Evolutionary conservation across 805 yeast genomes (phyloP).

Genomic region (Cyberlindnera nakhonratchasimensis): DNA sequence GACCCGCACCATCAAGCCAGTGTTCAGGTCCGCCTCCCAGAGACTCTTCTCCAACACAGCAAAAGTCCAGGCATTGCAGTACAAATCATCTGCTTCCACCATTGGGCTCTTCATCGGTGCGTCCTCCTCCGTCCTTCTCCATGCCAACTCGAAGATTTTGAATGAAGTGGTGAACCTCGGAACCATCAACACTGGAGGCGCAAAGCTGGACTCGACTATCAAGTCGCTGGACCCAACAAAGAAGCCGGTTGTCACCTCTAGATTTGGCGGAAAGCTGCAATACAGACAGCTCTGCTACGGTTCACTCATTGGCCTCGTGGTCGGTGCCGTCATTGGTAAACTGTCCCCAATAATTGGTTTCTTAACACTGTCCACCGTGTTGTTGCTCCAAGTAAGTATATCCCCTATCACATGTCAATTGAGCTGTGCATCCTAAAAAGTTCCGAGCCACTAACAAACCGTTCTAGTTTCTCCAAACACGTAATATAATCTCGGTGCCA

Average conservation of each 20-base stretch:
- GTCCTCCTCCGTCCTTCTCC: slow-evolving; percentile 16
- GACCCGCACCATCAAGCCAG: slow-evolving; percentile 15
- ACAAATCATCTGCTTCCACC: slow-evolving; percentile 6
- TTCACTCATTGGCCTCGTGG: slow-evolving; percentile 51
- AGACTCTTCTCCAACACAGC: slow-evolving; percentile 9
- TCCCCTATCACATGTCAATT: not conserved
- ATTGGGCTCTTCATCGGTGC: slow-evolving; percentile 28
- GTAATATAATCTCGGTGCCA: slow-evolving; percentile 47
- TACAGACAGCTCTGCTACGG: slow-evolving; percentile 61
- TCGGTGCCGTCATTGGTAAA: slow-evolving; percentile 58
- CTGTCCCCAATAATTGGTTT: slow-evolving; percentile 51
- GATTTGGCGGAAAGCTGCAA: slow-evolving; percentile 44
- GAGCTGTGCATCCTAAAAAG: not conserved
- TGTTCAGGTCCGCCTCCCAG: slow-evolving; percentile 9
- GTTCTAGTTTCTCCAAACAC: slow-evolving; percentile 52
- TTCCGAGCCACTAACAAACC: slow-evolving; percentile 4
- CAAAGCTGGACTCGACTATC: slow-evolving; percentile 10
- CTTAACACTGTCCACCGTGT: slow-evolving; percentile 42
- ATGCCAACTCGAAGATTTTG: slow-evolving; percentile 24
- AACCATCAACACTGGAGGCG: slow-evolving; percentile 17
- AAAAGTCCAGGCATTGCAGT: slow-evolving; percentile 1
- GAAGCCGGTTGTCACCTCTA: slow-evolving; percentile 15
- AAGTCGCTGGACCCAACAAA: slow-evolving; percentile 14
- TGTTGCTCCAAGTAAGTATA: slow-evolving; percentile 28
- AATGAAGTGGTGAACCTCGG: slow-evolving; percentile 27